These are phyloP conservation scores for Scheffersomyces quercinus DNA, from an alignment of 1,139 yeast genomes.

Conservation along the genomic window DNA sequence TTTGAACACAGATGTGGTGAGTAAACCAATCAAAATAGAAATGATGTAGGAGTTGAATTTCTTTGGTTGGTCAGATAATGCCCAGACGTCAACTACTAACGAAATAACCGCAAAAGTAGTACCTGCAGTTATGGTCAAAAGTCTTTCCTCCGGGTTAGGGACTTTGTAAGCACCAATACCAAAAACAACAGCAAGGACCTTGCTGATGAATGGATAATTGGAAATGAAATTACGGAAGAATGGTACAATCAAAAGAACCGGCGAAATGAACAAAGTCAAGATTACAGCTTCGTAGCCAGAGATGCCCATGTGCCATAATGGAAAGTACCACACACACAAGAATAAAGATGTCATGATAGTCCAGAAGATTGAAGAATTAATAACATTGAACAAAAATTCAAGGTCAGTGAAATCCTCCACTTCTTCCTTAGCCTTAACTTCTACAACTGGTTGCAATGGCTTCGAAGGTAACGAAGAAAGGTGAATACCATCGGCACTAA, in stretches of 20 bases:
- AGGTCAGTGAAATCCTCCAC: constrained; percentile 33
- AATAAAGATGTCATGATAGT: constrained; percentile 77
- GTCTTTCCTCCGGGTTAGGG: constrained; percentile 65
- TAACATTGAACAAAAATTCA: constrained; percentile 46
- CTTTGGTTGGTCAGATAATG: constrained; percentile 41
- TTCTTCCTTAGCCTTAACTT: not conserved
- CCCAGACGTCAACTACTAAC: constrained; percentile 59
- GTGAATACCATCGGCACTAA: constrained; percentile 23
- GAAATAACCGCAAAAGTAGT: constrained; percentile 63
- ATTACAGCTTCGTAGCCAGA: constrained; percentile 88
- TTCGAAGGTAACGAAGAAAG: constrained; percentile 1
- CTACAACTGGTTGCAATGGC: not conserved
- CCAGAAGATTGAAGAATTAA: constrained; percentile 80
- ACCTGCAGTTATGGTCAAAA: constrained; percentile 68
- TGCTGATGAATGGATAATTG: constrained; percentile 45
- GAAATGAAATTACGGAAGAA: constrained; percentile 45
- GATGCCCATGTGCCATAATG: constrained; percentile 96
- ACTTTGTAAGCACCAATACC: constrained; percentile 79
- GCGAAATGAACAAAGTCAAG: constrained; percentile 52
- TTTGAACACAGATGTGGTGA: constrained; percentile 72
- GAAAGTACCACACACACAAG: constrained; percentile 93
- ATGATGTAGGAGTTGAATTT: constrained; percentile 55
- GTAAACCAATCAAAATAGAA: constrained; percentile 71
- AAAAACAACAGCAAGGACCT: constrained; percentile 57
- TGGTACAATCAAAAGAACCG: constrained; percentile 57